phyloP scores from a whole-genome alignment of 345 rosid species.

The Angophora floribunda region DNA sequence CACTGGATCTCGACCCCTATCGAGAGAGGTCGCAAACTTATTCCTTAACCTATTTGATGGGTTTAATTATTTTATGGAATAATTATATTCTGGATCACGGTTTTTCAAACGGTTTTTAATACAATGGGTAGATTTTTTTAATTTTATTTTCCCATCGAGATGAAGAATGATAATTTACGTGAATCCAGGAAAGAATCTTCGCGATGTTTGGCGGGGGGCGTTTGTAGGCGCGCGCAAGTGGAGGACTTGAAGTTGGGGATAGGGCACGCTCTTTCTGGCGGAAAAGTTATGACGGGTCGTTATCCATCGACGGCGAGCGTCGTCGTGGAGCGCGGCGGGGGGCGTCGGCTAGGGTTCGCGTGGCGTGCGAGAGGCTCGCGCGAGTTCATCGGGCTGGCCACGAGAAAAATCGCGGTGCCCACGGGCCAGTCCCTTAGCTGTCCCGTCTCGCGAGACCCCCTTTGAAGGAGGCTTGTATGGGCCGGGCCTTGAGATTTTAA shows the following conservation, averaged over 20 bases:
- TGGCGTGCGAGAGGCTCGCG: neutral
- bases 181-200: neutral
- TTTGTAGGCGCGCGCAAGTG: neutral
- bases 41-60: neutral
- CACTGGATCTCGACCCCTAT: neutral
- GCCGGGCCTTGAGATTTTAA: neutral
- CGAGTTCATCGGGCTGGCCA: neutral
- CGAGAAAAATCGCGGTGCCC: neutral
- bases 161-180: neutral
- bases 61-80: too few species aligned
- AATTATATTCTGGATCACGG: too few species aligned
- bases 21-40: accelerated
- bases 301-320: neutral
- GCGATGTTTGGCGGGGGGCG: neutral
- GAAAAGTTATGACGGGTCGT: neutral
- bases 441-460: neutral
- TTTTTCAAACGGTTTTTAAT: too few species aligned
- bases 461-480: neutral
- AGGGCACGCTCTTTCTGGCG: neutral
- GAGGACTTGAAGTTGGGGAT: neutral
- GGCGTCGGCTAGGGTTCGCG: neutral
- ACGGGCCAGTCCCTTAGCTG: neutral
- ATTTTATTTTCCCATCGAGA: neutral
- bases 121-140: neutral
- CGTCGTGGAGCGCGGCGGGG: neutral